Base-by-base conservation (phyloP, 2,329 filamentous ascomycete genomes). In the Rutstroemia sydowiana region DNA sequence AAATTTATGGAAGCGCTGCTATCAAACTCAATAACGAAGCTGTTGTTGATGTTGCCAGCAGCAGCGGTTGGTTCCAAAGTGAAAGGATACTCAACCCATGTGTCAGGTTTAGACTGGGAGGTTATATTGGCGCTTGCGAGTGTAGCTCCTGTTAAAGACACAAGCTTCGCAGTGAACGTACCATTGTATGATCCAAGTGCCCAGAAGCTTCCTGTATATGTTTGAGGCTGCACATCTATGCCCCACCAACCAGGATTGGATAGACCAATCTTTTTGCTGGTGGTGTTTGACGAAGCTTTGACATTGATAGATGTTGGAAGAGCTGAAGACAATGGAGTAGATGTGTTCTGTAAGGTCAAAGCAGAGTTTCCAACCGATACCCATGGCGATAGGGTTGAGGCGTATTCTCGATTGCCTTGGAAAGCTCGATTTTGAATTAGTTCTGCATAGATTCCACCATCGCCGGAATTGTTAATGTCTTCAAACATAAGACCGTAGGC, bases 381-480 rank as follows among this genome's bases (percentile, higher is more conserved):
- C 60, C 60, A 66, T 20, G 62, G 48, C 69, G 73, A 59, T 69
- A 50, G 72, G 69, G 57, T 76, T 70, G 32, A 82, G 66, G 32
- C 74, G 68, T 26, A 81, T 65, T 11, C 55, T 14, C 48, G 73
- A 14, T 61, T 58, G 18, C 69, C 66, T 65, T 88, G 85, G 61
- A 88, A 87, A 10, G 83, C 85, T 45, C 83, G 76, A 66, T 88
- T 88, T 47, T 75, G 77, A 52, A 88, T 77, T 51, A 88, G 67
- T 62, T 88, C 84, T 45, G 81, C 84, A 63, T 88, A 88, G 23
- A 65, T 62, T 7, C 61, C 63, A 13, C 63, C 62, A 48, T 65
- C 63, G 5, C 63, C 63, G 11, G 61, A 65, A 44, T 65, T 58
- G 20, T 59, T 65, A 34, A 65, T 66, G 32, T 65, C 63, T 45